Base-by-base conservation (phyloP, 2,329 filamentous ascomycete species). In the Alternaria burnsii region DNA sequence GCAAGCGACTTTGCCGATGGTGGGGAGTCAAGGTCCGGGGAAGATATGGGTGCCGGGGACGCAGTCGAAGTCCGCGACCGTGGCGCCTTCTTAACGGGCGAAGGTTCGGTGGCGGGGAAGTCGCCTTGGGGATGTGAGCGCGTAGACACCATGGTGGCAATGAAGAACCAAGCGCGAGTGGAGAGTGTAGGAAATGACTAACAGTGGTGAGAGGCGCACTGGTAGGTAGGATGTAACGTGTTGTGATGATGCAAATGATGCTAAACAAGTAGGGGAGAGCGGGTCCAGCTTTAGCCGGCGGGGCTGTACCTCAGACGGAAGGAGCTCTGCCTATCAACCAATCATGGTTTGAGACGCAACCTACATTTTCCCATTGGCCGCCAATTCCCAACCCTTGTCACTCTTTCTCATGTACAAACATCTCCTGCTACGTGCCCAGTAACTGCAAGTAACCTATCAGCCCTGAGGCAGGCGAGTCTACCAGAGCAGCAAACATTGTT, bases 101-200 rank as follows among this genome's bases (percentile, higher is more conserved):
- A 80, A 11, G 72, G 55, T 22, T 78, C 76, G 6, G 69, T 65
- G 14, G 75, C 62, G 20, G 77, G 75, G 64, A 80, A 80, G 38
- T 77, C 71, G 47, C 70, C 70, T 6, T 62, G 59, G 0, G 78
- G 77, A 54, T 79, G 77, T 48, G 71, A 70, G 65, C 78, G 78
- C 41, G 78, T 80, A 22, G 78, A 76, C 24, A 80, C 78, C 78
- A 80, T 80, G 20, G 5, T 65, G 24, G 40, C 46, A 47, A 53
- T 10, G 10, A 11, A 40, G 11, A 24, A 18, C 3, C 38, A 41
- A 38, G 46, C 14, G 22, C 16, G 30, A n/a, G n/a, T 20, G 16
- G 30, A 28, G 24, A 11, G 43, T 34, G 14, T 7, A 16, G 11
- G 14, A 16, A 14, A 32, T 22, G 6, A 36, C 9, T 22, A n/a